Base-by-base conservation (phyloP, 176 grass and related monocot genomes). In the Alopecurus myosuroides region DNA sequence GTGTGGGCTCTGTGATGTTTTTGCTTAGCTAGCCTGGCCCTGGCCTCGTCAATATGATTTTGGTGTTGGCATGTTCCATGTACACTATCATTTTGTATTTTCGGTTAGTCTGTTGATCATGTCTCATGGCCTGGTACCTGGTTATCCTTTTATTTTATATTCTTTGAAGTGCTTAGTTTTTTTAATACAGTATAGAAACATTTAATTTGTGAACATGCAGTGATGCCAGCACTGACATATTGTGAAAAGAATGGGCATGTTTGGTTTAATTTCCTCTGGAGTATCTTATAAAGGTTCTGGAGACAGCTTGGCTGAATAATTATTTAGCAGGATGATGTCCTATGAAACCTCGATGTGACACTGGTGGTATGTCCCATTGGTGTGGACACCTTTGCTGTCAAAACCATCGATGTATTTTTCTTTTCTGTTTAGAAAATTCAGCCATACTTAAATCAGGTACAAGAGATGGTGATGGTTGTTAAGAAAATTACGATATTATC, bases 281-380 rank as follows among this genome's bases (percentile, higher is more conserved):
- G 30, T 29, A 20, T 76, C 9, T 30, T 33, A 46, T 36, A 53
- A 76, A 56, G 13, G 60, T 77, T 58, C 13, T 77, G 49, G 85
- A 74, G 58, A 82, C 48, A 77, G 61, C 58, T 82, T 48, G 60
- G 25, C 68, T 58, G 53, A 77, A 73, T 60, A 61, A 87, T 76
- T 53, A 35, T 34, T 76, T 77, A 58, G 35, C 36, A 15, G 18
- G 9, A 35, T 55, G 50, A 69, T 82, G 62, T 76, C 70, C 28
- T 82, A 28, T 76, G 35, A 33, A 37, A 56, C 35, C 30, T 68
- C 13, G 60, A 69, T 44, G 45, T 76, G 60, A 69, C 85, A 82
- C 30, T 58, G 57, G 4, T 57, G 60, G 4, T 50, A 87, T 57
- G 36, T 66, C 70, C 51, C 20, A 13, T 86, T 82, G 26, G 25